phyloP scores from a whole-genome alignment of 1,139 yeast species.

The Taphrina betulina region DNA sequence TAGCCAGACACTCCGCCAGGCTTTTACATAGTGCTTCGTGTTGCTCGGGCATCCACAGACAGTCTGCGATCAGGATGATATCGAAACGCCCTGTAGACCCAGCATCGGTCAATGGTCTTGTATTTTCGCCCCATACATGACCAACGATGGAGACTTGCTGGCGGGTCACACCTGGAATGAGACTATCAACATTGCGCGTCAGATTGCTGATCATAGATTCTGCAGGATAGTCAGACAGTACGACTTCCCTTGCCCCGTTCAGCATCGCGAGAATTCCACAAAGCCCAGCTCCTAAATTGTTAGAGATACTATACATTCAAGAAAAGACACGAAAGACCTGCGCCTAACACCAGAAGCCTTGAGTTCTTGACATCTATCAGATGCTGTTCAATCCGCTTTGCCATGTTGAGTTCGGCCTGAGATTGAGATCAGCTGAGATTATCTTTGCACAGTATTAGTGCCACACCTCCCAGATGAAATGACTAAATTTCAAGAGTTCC shows the following conservation, averaged over 20 bases:
- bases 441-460: too few relatives aligned
- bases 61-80: slow-evolving; percentile 15
- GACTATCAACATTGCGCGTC: background rate
- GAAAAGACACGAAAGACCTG: slow-evolving; percentile 6
- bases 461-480: slow-evolving; percentile 19
- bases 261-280: slow-evolving; percentile 23
- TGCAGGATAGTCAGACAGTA: slow-evolving; percentile 23
- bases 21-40: slow-evolving; percentile 8
- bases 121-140: slow-evolving; percentile 23
- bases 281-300: slow-evolving; percentile 11
- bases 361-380: background rate
- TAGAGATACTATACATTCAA: too few relatives aligned
- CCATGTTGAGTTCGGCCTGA: slow-evolving; percentile 17
- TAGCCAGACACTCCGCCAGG: background rate
- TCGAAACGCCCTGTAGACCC: slow-evolving; percentile 1
- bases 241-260: slow-evolving; percentile 11
- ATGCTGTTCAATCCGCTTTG: background rate
- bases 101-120: background rate
- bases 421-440: too few relatives aligned
- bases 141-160: slow-evolving; percentile 3
- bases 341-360: slow-evolving; percentile 23
- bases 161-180: background rate
- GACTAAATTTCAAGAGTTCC: slow-evolving; percentile 18
- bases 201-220: slow-evolving; percentile 5
- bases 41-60: slow-evolving; percentile 30